Evolutionary conservation across 345 rosid genomes (phyloP), one percentile per base, ranked within the genome.

Genomic region (Hibiscus tridactylites): DNA sequence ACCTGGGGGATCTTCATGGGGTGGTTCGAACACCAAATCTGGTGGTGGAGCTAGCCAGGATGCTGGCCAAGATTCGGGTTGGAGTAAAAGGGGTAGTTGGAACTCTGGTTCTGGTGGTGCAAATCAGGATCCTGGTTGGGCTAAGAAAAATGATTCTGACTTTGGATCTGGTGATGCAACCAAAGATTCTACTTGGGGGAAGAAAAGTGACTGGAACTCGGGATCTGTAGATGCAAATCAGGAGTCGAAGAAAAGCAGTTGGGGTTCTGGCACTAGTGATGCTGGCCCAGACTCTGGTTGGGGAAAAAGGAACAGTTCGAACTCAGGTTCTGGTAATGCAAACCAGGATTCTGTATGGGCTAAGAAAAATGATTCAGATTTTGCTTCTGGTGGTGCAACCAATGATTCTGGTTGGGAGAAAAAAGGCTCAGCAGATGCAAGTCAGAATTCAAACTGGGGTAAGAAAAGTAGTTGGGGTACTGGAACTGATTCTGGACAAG

Each of bases 401-500:
- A 44, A 65, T 37, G 75, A 71, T 21, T 68, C 81, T 74, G 74
- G 82, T 29, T 77, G 86, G 81, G 85, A 80, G 12, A 75, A 79
- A 56, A 75, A 78, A 47, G 75, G 65, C 49, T 59, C 74, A 47
- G 70, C 57, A 3, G 62, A 67, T 75, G 68, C 2, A 64, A 68
- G 33, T 24, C 58, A 62, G 53, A 61, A 53, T 4, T 50, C 35
- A 44, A 72, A 76, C 61, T 81, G 83, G 49, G 71, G 16, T 73
- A 66, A 49, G 68, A 65, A 12, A 31, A 52, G 68, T 35, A 50
- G 56, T 50, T 50, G 56, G 56, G 19, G 54, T 50, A 1, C 54
- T 50, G 54, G 19, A 17, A 61, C 46, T 77, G 75, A 65, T 75
- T 64, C 73, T 52, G 75, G 70, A 65, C 80, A 79, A 11, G 65